These are phyloP conservation scores for Ehretia macrophylla DNA, from an alignment of 257 asterid species.

Conservation along the genomic window DNA sequence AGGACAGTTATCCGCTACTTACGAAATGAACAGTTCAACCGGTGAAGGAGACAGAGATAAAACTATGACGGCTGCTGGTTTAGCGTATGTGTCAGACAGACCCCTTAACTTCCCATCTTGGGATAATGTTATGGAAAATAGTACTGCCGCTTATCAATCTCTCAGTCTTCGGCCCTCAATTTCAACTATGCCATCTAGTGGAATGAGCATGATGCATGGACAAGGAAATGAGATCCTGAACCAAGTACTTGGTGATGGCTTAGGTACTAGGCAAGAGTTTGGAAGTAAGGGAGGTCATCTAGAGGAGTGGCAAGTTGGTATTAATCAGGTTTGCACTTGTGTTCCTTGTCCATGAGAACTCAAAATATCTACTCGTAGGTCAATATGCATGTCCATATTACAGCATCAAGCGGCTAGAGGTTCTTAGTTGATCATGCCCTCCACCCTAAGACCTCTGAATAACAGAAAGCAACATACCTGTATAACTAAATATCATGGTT, in stretches of 20 bases:
- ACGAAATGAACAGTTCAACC: slow-evolving; percentile 32
- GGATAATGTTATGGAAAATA: slow-evolving; percentile 45
- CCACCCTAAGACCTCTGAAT: too few species aligned
- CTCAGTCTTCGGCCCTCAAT: slow-evolving; percentile 43
- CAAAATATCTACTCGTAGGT: neutral
- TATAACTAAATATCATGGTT: too few species aligned
- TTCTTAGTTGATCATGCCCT: too few species aligned
- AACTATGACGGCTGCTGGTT: slow-evolving; percentile 26
- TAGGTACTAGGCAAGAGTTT: slow-evolving; percentile 34
- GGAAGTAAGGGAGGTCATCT: slow-evolving; percentile 36
- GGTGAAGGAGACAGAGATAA: slow-evolving; percentile 29
- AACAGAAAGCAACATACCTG: too few species aligned
- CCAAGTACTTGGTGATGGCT: slow-evolving; percentile 36
- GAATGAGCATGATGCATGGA: slow-evolving; percentile 36
- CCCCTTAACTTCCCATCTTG: slow-evolving; percentile 50
- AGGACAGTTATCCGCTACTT: slow-evolving; percentile 45
- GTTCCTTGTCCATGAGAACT: neutral
- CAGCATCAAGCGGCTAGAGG: neutral
- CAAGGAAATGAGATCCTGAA: slow-evolving; percentile 45
- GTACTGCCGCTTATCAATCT: slow-evolving; percentile 40
- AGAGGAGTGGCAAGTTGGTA: slow-evolving; percentile 71
- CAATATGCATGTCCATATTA: neutral
- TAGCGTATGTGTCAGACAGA: slow-evolving; percentile 34
- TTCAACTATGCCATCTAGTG: slow-evolving; percentile 44
- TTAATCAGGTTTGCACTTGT: slow-evolving; percentile 4